Evolutionary conservation across 2,329 filamentous ascomycete species (phyloP).

Genomic region (Ophiostoma himal-ulmi): DNA sequence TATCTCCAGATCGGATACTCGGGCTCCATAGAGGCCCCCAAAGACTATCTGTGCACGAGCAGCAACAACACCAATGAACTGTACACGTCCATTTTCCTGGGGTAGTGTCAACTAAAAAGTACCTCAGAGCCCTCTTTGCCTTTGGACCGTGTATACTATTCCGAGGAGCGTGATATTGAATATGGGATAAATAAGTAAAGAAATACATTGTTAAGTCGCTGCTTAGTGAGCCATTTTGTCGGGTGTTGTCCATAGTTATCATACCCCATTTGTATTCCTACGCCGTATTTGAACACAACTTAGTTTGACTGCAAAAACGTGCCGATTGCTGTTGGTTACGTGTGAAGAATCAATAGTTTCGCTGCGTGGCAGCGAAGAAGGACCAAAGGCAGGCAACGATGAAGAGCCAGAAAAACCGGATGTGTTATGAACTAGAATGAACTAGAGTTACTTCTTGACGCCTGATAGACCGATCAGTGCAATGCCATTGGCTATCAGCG

Average conservation of each 20-base stretch:
- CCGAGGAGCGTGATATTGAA: background rate
- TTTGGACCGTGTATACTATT: too few relatives aligned
- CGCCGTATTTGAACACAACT: background rate
- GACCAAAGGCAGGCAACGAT: too few relatives aligned
- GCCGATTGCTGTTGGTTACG: background rate
- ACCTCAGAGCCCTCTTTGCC: background rate
- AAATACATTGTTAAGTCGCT: background rate
- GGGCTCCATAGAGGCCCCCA: background rate
- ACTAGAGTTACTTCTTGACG: too few relatives aligned
- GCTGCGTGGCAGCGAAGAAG: background rate
- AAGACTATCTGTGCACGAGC: too few relatives aligned
- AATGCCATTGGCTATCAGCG: background rate
- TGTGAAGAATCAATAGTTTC: background rate
- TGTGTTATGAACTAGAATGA: too few relatives aligned
- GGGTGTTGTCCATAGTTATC: background rate
- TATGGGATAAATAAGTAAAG: background rate
- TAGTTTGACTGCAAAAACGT: background rate
- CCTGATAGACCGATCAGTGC: background rate
- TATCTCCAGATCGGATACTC: background rate
- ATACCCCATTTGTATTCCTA: background rate
- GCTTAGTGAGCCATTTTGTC: background rate
- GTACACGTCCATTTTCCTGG: background rate
- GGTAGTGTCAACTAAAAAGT: background rate
- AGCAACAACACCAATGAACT: too few relatives aligned
- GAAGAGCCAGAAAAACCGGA: too few relatives aligned